Evolutionary conservation across 345 rosid species (phyloP), one percentile per base, ranked within the genome.

Genomic region (Moricandia moricandioides): DNA sequence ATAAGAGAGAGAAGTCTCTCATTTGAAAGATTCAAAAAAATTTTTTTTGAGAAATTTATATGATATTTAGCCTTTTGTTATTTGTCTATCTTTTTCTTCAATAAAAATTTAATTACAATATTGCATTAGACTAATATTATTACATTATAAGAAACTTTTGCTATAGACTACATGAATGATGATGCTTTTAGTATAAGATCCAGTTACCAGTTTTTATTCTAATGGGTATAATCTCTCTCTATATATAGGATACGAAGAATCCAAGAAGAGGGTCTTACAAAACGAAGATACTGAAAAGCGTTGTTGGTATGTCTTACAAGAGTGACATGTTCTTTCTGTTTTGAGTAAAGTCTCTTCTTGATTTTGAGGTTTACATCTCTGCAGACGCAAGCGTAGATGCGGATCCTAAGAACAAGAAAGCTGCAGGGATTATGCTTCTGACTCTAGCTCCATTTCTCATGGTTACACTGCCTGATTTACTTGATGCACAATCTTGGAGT

Each of bases 371-470:
- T 47, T 78, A 0, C 45, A 1, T 78, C 9, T 59, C 2, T 67
- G 82, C 29, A 79, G 82, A 69, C 13, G 56, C 76, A 62, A 64
- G 75, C 37, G 79, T 79, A 13, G 75, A 74, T 10, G 82, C 79
- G 0, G 82, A 79, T 79, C 78, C 78, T 49, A 74, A 73, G 57
- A 79, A 73, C 72, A 79, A 79, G 68, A 69, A 70, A 64, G 57
- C 75, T 31, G 82, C 79, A 16, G 82, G 82, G 72, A 57, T 74
- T 55, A 79, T 79, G 82, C 82, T 79, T 1, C 16, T 79, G 9
- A 73, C 75, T 57, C 64, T 79, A 64, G 12, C 18, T 16, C 82
- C 82, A 29, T 73, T 79, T 79, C 12, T 79, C n/a, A 63, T 74
- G 58, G 79, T 79, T 37, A 29, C 78, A 64, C 39, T 79, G 31